Conservation (phyloP, 495 filamentous ascomycete species). For the Chaetomidium leptoderma region DNA sequence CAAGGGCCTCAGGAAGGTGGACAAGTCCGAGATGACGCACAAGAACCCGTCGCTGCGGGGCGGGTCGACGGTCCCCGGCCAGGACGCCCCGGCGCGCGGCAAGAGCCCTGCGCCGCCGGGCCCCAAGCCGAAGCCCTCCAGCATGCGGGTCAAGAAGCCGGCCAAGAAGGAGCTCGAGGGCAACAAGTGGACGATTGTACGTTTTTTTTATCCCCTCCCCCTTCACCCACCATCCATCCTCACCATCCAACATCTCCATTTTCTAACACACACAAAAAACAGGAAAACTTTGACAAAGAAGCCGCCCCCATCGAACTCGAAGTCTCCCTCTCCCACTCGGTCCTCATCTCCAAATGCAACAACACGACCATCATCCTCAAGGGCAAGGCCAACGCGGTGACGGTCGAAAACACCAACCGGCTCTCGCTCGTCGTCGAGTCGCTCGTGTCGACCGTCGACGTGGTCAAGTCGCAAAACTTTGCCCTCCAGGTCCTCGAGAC, state of each 20-base stretch:
- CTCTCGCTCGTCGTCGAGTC: slow-evolving; percentile 82
- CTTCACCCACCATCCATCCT: neutral
- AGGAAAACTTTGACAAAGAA: slow-evolving; percentile 90
- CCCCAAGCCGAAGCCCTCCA: slow-evolving; percentile 92
- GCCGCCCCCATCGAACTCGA: slow-evolving; percentile 66
- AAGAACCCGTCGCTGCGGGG: slow-evolving; percentile 92
- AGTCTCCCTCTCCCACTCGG: slow-evolving; percentile 76
- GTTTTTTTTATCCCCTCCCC: neutral
- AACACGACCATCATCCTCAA: slow-evolving; percentile 83
- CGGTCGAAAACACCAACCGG: slow-evolving; percentile 83
- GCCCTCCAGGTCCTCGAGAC: slow-evolving; percentile 73
- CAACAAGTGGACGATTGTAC: slow-evolving; percentile 87
- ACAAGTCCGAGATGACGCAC: slow-evolving; percentile 93
- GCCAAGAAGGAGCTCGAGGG: slow-evolving; percentile 88
- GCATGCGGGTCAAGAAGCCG: slow-evolving; percentile 89
- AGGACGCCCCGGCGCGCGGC: slow-evolving; percentile 54
- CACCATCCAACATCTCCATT: neutral
- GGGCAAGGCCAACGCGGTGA: slow-evolving; percentile 92
- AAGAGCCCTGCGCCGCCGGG: slow-evolving; percentile 83
- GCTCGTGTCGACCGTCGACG: slow-evolving; percentile 84
- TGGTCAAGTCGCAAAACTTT: slow-evolving; percentile 90
- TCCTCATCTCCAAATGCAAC: slow-evolving; percentile 86
- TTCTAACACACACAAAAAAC: neutral
- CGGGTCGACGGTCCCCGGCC: slow-evolving; percentile 60
- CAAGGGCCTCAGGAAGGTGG: slow-evolving; percentile 82